These are phyloP conservation scores for Coccomyxa subellipsoidea DNA, from an alignment of 163 green algal genomes.

Conservation along the genomic window DNA sequence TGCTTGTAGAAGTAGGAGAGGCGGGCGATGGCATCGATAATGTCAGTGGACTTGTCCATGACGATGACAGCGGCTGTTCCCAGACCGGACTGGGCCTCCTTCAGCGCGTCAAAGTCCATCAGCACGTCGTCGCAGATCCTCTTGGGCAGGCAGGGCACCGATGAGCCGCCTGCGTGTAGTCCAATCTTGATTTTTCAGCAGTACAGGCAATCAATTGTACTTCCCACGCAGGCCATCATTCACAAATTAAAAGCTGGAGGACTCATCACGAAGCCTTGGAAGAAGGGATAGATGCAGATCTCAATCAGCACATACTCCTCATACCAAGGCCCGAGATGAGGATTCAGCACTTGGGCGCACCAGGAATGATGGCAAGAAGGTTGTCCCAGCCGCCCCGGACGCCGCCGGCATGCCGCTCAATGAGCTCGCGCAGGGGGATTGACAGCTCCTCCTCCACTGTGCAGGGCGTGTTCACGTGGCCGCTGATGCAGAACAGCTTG, in stretches of 20 bases:
- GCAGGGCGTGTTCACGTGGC: conserved; percentile 93
- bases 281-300: too few relatives aligned
- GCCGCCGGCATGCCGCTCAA: conserved; percentile 84
- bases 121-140: conserved; percentile 81
- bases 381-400: conserved; percentile 98
- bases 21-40: conserved; percentile 96
- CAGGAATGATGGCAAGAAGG: conserved; percentile 95
- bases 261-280: too few relatives aligned
- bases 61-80: conserved; percentile 91
- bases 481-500: conserved; percentile 99
- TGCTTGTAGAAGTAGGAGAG: conserved; percentile 99
- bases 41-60: conserved; percentile 96
- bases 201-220: too few relatives aligned
- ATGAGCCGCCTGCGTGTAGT: conserved; percentile 91
- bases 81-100: conserved; percentile 87
- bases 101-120: conserved; percentile 99
- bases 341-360: not conserved
- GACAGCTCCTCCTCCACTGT: conserved; percentile 98
- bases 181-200: too few relatives aligned
- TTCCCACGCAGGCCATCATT: too few relatives aligned
- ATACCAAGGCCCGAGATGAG: too few relatives aligned
- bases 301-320: too few relatives aligned
- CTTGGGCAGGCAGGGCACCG: conserved; percentile 87
- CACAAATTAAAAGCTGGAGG: too few relatives aligned
- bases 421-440: conserved; percentile 95